Evolutionary conservation across 2,329 filamentous ascomycete species (phyloP).

Genomic region (Aspergillus spinulosporus): DNA sequence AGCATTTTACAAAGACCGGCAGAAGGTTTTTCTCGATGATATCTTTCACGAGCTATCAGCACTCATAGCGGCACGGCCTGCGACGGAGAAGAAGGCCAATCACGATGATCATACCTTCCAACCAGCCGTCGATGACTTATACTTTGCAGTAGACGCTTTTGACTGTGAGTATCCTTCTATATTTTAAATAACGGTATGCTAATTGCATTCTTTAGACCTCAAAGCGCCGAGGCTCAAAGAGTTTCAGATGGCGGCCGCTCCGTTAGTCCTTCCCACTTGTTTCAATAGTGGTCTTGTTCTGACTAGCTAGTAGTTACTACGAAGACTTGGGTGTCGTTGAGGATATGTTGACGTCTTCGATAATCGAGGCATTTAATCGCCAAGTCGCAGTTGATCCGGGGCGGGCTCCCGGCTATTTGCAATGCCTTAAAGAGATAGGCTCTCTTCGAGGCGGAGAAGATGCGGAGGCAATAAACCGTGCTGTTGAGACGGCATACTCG

Average conservation of each 20-base stretch:
- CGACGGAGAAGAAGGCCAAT: slow-evolving; percentile 39
- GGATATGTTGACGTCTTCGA: slow-evolving; percentile 62
- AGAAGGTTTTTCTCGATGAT: slow-evolving; percentile 58
- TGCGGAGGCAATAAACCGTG: slow-evolving; percentile 58
- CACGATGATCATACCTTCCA: slow-evolving; percentile 34
- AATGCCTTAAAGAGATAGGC: slow-evolving; percentile 63
- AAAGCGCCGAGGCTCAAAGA: slow-evolving; percentile 29
- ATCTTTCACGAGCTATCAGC: slow-evolving; percentile 58
- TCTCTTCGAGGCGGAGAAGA: slow-evolving; percentile 48
- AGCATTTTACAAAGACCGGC: slow-evolving; percentile 39
- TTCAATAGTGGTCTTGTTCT: slow-evolving; percentile 1
- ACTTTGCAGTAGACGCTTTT: slow-evolving; percentile 35
- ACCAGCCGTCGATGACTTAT: slow-evolving; percentile 43
- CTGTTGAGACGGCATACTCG: slow-evolving; percentile 59
- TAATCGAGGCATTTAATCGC: slow-evolving; percentile 63
- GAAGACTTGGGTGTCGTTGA: slow-evolving; percentile 62
- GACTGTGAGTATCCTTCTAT: slow-evolving; percentile 33
- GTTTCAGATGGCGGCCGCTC: slow-evolving; percentile 34
- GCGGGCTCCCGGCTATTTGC: slow-evolving; percentile 62
- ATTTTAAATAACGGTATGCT: slow-evolving; percentile 11
- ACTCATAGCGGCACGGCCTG: slow-evolving; percentile 50
- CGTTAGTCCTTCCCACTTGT: slow-evolving; percentile 29
- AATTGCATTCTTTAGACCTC: slow-evolving; percentile 27
- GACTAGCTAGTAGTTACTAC: slow-evolving; percentile 48
- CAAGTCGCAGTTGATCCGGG: slow-evolving; percentile 58